Evolutionary conservation across 192 early-diverging fungal genomes (phyloP), one percentile per base, ranked within the genome.

Genomic region (Backusella tuberculispora): DNA sequence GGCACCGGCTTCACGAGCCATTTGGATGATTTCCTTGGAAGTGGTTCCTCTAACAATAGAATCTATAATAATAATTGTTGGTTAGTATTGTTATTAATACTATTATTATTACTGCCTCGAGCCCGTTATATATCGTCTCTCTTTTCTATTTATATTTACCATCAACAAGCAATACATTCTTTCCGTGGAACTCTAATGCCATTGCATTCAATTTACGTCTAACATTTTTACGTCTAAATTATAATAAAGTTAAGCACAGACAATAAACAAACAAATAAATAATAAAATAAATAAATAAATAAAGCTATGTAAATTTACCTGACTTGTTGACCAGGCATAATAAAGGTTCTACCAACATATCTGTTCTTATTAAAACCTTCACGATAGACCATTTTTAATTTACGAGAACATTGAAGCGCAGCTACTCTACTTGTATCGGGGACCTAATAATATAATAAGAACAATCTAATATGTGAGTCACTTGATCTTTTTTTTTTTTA

Each of bases 361-460:
- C 97, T 85, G 90, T 99, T 99, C 87, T 99, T 99, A 86, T 97
- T 95, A 83, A 99, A 99, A 6, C 98, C 98, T 91, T 99, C 98
- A 72, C 98, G 95, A 81, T 97, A 99, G 60, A 90, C 79, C 67
- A 96, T 90, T 66, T 95, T 92, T 69, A 99, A 84, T 80, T 93
- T 90, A 75, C 95, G 91, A 34, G 97, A 93, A 3, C 92, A 87
- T 85, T 99, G 96, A 78, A 99, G 83, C 44, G 97, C 98, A 15
- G 97, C 93, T 1, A 93, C 93, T 75, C 98, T 91, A 82, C 92
- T 95, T 21, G 98, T 99, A 82, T 99, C 98, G 41, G 98, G 97
- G 45, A 95, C 91, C 90, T 93, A 65, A 13, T 48, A 24, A 50
- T 43, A 40, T 3, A 67, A 19, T 6, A 76, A 66, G 48, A 29